A percentile compares a stretch with the other conserved stretches of the same genome.
These are phyloP conservation scores for Carex cristatella DNA, from an alignment of 176 grass and related monocot genomes.

Conservation along the genomic window DNA sequence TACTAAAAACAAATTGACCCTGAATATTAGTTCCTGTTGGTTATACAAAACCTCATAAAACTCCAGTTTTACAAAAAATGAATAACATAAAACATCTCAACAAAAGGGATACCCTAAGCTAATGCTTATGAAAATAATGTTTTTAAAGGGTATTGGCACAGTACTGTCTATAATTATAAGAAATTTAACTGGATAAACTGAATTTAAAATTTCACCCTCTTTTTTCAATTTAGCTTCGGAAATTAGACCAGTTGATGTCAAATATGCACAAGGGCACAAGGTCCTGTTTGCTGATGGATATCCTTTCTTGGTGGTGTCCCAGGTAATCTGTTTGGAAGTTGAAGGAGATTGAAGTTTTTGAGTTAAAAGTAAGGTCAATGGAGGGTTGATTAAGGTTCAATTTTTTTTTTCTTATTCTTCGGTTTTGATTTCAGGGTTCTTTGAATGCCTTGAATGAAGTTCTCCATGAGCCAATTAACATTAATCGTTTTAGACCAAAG, in stretches of 20 bases:
- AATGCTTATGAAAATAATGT: not conserved
- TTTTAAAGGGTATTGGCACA: not conserved
- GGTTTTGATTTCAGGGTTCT: constrained; percentile 50
- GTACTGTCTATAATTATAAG: too few species aligned
- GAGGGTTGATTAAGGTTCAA: constrained; percentile 14
- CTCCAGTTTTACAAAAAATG: not conserved
- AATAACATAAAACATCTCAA: not conserved
- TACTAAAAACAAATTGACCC: not conserved
- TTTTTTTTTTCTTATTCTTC: not conserved
- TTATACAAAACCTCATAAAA: not conserved
- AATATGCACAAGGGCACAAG: constrained; percentile 66
- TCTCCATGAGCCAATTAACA: constrained; percentile 62
- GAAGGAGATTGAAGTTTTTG: not conserved
- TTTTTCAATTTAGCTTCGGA: constrained; percentile 34
- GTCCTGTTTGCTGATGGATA: constrained; percentile 54
- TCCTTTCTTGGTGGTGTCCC: constrained; percentile 66
- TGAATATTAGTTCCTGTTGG: not conserved
- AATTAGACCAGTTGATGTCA: constrained; percentile 49
- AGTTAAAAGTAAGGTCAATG: not conserved
- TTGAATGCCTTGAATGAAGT: constrained; percentile 59
- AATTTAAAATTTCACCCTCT: not conserved
- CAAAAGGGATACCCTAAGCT: not conserved
- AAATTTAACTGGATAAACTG: not conserved
- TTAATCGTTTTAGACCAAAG: constrained; percentile 92
- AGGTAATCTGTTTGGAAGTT: constrained; percentile 31